phyloP scores from a whole-genome alignment of 176 grass and related monocot genomes.

The Zoysia japonica region DNA sequence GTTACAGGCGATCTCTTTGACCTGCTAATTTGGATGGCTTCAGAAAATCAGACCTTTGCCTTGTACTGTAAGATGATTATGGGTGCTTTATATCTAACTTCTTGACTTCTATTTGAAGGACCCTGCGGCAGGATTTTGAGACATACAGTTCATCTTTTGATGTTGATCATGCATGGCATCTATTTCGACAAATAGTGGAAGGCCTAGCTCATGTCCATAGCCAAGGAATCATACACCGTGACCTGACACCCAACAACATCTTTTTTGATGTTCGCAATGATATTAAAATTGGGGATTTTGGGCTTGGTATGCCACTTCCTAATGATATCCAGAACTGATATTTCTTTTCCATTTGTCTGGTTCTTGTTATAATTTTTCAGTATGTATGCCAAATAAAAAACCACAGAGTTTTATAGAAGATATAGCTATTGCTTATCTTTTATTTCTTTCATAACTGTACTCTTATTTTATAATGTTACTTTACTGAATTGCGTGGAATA shows the following conservation, averaged over 20 bases:
- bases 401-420: not conserved
- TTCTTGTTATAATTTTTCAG: constrained; percentile 26
- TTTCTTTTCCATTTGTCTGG: constrained; percentile 25
- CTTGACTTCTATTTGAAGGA: constrained; percentile 50
- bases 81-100: constrained; percentile 20
- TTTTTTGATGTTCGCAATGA: constrained; percentile 98
- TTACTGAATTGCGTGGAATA: not conserved
- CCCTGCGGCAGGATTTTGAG: constrained; percentile 81
- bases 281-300: constrained; percentile 73
- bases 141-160: constrained; percentile 73
- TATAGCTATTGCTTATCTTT: constrained; percentile 28
- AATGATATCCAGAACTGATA: constrained; percentile 23
- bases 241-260: constrained; percentile 96
- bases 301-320: constrained; percentile 50
- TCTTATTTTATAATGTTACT: not conserved
- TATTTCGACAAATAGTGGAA: constrained; percentile 99
- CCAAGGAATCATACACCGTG: constrained; percentile 96
- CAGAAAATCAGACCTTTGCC: not conserved
- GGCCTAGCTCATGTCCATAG: constrained; percentile 95
- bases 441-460: not conserved
- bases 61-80: not conserved
- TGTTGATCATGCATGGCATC: constrained; percentile 75
- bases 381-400: constrained; percentile 14
- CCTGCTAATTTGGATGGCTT: constrained; percentile 19
- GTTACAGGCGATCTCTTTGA: not conserved